Percentiles rank a stretch among this genome's conserved stretches.
Conservation (phyloP, 2,329 filamentous ascomycete genomes). For the Apiospora aurea region DNA sequence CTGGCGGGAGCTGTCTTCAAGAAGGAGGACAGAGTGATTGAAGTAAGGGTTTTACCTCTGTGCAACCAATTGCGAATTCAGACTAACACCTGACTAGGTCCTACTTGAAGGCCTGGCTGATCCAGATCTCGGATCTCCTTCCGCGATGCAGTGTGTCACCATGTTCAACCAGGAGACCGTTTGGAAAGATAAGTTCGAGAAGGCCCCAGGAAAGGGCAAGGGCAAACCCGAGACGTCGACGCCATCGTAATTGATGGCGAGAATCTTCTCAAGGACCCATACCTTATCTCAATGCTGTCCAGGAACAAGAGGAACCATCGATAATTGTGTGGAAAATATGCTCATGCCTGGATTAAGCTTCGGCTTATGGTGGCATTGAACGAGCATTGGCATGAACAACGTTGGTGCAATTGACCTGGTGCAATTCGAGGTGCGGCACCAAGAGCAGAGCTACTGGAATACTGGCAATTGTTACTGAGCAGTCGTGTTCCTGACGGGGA, state of each 20-base stretch:
- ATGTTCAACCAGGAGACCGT: constrained; percentile 61
- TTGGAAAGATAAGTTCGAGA: constrained; percentile 58
- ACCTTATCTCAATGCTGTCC: not conserved
- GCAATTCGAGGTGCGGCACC: not conserved
- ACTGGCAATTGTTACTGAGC: not conserved
- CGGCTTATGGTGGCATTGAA: not conserved
- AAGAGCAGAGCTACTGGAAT: not conserved
- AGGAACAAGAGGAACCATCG: not conserved
- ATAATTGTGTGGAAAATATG: not conserved
- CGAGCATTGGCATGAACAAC: not conserved
- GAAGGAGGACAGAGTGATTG: constrained; percentile 64
- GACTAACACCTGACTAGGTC: constrained; percentile 40
- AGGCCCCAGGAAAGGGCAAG: constrained; percentile 53
- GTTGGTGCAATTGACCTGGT: not conserved
- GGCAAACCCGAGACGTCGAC: not conserved
- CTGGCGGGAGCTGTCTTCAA: constrained; percentile 79
- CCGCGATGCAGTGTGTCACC: constrained; percentile 54
- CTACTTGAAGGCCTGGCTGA: constrained; percentile 61
- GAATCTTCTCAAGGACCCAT: not conserved
- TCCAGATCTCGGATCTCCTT: constrained; percentile 59
- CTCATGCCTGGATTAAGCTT: not conserved
- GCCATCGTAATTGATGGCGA: not conserved
- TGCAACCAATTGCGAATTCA: not conserved
- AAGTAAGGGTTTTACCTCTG: not conserved
- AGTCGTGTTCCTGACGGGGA: no score